These are phyloP conservation scores for Cladosporium sp. DNA, from an alignment of 2,329 filamentous ascomycete species.

Conservation along the genomic window DNA sequence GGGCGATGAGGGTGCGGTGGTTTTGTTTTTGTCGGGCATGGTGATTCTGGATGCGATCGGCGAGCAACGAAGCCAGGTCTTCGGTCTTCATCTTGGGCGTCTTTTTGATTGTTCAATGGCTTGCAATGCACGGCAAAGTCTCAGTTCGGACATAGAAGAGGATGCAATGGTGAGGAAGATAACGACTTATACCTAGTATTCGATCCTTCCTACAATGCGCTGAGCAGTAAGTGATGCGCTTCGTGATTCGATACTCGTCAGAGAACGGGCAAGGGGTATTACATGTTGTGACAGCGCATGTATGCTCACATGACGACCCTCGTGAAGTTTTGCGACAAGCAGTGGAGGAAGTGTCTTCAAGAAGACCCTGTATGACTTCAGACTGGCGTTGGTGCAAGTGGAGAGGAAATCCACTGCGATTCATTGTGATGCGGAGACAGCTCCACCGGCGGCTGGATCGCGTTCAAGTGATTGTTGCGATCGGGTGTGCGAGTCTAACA, in stretches of 20 bases:
- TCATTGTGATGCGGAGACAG: background rate
- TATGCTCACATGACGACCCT: background rate
- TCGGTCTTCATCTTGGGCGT: constrained; percentile 8
- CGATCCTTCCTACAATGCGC: too few relatives aligned
- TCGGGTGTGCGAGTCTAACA: too few relatives aligned
- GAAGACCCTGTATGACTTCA: constrained; percentile 11
- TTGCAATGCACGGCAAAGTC: too few relatives aligned
- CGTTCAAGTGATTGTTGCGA: too few relatives aligned
- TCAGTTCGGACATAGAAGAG: background rate
- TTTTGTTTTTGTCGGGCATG: background rate
- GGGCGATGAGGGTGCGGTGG: constrained; percentile 8
- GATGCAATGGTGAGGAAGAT: background rate
- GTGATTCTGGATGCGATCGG: background rate
- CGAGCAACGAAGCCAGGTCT: background rate
- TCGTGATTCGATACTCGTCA: too few relatives aligned
- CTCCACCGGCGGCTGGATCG: background rate
- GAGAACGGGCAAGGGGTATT: too few relatives aligned
- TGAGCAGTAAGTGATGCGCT: too few relatives aligned
- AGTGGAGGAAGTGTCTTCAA: background rate
- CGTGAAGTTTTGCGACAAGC: background rate
- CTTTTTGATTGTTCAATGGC: too few relatives aligned
- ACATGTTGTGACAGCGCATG: background rate
- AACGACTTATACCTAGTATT: background rate
- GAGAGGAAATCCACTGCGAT: background rate
- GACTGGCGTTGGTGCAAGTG: background rate